Base-by-base conservation (phyloP, 805 yeast species). In the Candida yuanshanica region DNA sequence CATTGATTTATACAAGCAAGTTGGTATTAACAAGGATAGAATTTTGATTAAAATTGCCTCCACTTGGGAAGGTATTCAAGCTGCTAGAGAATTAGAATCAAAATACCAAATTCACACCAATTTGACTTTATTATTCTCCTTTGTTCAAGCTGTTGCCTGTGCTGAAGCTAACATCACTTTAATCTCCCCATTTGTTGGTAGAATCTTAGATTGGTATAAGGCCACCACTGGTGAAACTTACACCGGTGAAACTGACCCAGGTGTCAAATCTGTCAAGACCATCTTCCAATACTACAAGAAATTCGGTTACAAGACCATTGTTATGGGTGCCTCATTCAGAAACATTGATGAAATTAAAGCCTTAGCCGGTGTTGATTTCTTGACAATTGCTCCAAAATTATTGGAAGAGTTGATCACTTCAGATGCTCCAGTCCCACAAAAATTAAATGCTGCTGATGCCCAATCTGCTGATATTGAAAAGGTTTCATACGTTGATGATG, bases 271-370 rank as follows among this genome's bases (percentile, higher is more conserved):
- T 33, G 99, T 93, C 58, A 83, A 81, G 69, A 65, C 63, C 48
- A 93, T 93, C 68, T 93, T 66, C 86, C 85, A 90, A 84, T 93
- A 93, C 81, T 93, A 93, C 85, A 93, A 93, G 83, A 91, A 91
- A 74, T 87, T 68, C 69, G 91, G 83, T 57, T 93, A 93, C 81
- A 77, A 91, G 60, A 93, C 99, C 66, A 90, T 93, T 64, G 98
- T 93, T 63, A 93, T 93, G 99, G 99, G 99, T 70, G 99, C 99
- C 46, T 91, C 98, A 46, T 91, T 93, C 89, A 91, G 99, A 81
- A 93, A 90, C 77, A 68, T 73, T 49, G 96, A 89, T 55, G 99
- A 91, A 74, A 87, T 93, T 70, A 83, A 82, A 69, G 96, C 95
- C 57, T 76, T 93, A 58, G 97, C 99, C 45, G 99, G 99, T 68